Evolutionary conservation across 768 basidiomycete species (phyloP).

Genomic region (Mycena metata): DNA sequence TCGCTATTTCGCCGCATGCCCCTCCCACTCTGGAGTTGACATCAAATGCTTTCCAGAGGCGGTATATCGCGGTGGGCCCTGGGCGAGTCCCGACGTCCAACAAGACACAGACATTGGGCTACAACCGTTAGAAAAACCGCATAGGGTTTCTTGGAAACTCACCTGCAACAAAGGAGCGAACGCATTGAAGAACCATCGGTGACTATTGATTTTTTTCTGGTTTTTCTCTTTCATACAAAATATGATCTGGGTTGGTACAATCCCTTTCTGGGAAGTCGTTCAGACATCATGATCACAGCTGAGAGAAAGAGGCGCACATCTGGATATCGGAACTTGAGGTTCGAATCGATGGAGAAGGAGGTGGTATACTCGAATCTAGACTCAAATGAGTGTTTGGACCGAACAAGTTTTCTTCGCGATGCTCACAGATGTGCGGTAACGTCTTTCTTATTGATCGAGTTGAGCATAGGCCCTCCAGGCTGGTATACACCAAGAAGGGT

Average conservation of each 20-base stretch:
- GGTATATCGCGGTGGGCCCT: conserved; percentile 90
- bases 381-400: not conserved
- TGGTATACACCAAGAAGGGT: conserved; percentile 96
- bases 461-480: conserved; percentile 68
- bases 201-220: conserved; percentile 96
- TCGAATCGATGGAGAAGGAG: conserved; percentile 77
- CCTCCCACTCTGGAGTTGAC: conserved; percentile 93
- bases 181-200: conserved; percentile 96
- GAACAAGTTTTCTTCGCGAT: not conserved
- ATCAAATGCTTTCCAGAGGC: conserved; percentile 95
- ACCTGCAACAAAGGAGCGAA: conserved; percentile 81
- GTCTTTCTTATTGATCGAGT: conserved; percentile 77
- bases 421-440: conserved; percentile 61
- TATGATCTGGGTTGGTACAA: conserved; percentile 92
- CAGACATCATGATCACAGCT: not conserved
- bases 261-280: conserved; percentile 63
- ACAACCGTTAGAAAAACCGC: not conserved
- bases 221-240: conserved; percentile 95
- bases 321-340: conserved; percentile 38
- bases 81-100: conserved; percentile 89
- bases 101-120: conserved; percentile 91
- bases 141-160: not conserved
- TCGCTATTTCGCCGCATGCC: conserved; percentile 97
- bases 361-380: conserved; percentile 84
- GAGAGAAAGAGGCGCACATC: conserved; percentile 16